These are phyloP conservation scores for Teratosphaeria zuluensis DNA, from an alignment of 2,329 filamentous ascomycete species.

Conservation along the genomic window DNA sequence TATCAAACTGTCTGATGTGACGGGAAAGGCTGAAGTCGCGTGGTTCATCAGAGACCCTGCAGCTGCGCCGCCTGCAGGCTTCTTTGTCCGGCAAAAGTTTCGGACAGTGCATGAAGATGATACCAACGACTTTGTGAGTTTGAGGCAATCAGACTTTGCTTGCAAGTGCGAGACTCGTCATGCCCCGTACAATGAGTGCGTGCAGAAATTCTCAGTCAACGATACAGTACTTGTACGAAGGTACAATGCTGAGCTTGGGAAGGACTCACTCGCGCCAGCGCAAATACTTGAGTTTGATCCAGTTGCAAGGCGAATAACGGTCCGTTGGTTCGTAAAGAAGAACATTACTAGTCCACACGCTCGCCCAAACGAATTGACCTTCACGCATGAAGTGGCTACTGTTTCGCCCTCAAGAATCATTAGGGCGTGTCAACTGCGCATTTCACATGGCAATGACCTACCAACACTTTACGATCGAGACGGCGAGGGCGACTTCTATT, in stretches of 20 bases:
- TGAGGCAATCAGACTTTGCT: slow-evolving; percentile 45
- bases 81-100: slow-evolving; percentile 66
- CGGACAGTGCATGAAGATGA: slow-evolving; percentile 38
- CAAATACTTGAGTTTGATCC: slow-evolving; percentile 43
- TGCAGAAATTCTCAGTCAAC: slow-evolving; percentile 36
- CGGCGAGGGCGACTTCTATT: slow-evolving; percentile 60
- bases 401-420: slow-evolving; percentile 37
- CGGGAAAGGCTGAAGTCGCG: slow-evolving; percentile 48
- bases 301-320: too few relatives aligned
- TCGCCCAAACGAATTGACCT: slow-evolving; percentile 50
- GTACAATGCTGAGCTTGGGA: slow-evolving; percentile 3
- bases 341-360: slow-evolving; percentile 10
- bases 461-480: slow-evolving; percentile 58
- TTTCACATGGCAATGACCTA: too few relatives aligned
- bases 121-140: slow-evolving; percentile 49
- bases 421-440: too few relatives aligned
- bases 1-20: slow-evolving; percentile 47
- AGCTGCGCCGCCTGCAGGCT: slow-evolving; percentile 37
- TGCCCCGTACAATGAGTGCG: slow-evolving; percentile 10
- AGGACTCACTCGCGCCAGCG: slow-evolving; percentile 47
- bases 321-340: slow-evolving; percentile 8
- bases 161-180: too few relatives aligned
- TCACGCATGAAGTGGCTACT: slow-evolving; percentile 38
- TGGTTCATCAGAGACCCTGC: slow-evolving; percentile 45
- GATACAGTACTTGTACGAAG: slow-evolving; percentile 50